Evolutionary conservation across 345 rosid genomes (phyloP), one percentile per base, ranked within the genome.

Genomic region (Salix viminalis): DNA sequence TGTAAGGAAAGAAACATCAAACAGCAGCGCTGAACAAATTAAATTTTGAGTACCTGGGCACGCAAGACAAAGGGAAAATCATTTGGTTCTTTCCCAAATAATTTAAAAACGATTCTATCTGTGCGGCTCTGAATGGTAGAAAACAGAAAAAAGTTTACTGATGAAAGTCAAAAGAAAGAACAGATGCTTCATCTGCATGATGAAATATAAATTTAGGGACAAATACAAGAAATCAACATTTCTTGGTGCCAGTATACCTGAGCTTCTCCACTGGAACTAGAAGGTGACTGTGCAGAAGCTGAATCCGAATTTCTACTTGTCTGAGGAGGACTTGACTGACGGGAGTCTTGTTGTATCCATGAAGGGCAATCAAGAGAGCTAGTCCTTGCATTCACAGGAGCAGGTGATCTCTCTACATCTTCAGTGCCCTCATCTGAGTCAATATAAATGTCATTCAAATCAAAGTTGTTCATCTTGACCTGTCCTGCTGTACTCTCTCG

Each of bases 301-400:
- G 99, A 94, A 85, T 92, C 98, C 62, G 98, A 96, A 83, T 91
- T 91, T 69, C 99, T 82, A 82, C 98, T 92, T 74, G 92, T 91
- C 84, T 89, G 99, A 46, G 97, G 99, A 71, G 99, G 99, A 82
- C 98, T 96, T 65, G 97, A 90, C 87, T 91, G 99, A 78, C 87
- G 97, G 60, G 92, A 92, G 72, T 88, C 91, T 66, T 85, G 93
- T 76, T 81, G 94, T 73, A 88, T 78, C 97, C 97, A 96, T 21
- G 94, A 87, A 79, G 97, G 94, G 80, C 88, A 91, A 84, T 90
- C 98, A 79, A 87, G 86, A 50, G 98, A 89, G 79, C 90, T 85
- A 67, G 88, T 84, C 42, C 86, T 90, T 62, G 79, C 81, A 83
- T 88, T 96, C 69, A 81, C 80, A 72, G 88, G 88, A 79, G 82